Base-by-base conservation (phyloP, 441 rosid genomes). In the Pelargonium cotyledonis region DNA sequence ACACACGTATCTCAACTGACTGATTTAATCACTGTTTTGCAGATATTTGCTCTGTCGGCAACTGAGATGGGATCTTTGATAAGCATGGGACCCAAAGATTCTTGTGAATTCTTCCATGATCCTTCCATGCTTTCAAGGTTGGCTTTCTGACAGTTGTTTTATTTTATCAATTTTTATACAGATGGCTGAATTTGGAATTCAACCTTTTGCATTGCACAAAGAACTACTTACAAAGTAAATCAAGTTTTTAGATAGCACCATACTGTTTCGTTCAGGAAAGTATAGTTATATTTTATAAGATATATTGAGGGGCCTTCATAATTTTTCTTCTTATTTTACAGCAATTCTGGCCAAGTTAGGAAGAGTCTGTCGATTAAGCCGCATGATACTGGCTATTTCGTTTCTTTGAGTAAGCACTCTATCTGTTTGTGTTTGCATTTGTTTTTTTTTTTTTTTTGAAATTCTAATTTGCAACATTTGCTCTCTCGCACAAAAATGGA, bases 301-400 rank as follows among this genome's bases (percentile, higher is more conserved):
- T 11, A 49, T 49, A 49, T 10, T 49, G 15, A 12, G 55, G n/a
- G 55, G 15, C 15, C n/a, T 11, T 49, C 55, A 49, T 49, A 12
- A 49, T 49, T 5, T 11, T 49, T 49, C 5, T 49, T 11, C 5
- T 49, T 11, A 7, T 74, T 71, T 51, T 44, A 67, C 87, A 95
- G 99, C 78, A 91, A 86, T 76, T 89, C 96, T 72, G 99, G 99
- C 69, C 97, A 95, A 82, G 92, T 95, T 69, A 90, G 92, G 83
- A 95, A 95, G 87, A 82, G 83, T 75, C 83, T 95, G 74, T 84
- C 88, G 21, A 72, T 95, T 69, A 90, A 85, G 83, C 86, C 99
- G 0, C 70, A 53, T 63, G 74, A 86, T 58, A 75, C 65, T 66
- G 91, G 97, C 76, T 95, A 87, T 78, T 86, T 89, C 75, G 18